phyloP scores from a whole-genome alignment of 257 asterid genomes.

The Rauvolfia tetraphylla region DNA sequence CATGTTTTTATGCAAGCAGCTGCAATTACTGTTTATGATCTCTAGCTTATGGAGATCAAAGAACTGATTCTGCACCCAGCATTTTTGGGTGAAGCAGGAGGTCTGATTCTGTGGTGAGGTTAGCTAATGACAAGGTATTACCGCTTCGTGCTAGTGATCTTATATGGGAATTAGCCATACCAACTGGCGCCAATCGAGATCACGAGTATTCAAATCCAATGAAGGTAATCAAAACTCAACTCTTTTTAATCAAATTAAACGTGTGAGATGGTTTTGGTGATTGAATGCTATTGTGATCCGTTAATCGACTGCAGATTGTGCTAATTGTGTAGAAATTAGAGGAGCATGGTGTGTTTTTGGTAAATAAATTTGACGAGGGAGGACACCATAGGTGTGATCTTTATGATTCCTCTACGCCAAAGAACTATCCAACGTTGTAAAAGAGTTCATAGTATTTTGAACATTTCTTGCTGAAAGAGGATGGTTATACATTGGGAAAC shows the following conservation, averaged over 20 bases:
- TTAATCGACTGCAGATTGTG: conserved; percentile 37
- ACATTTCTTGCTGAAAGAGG: neutral
- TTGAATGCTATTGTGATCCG: conserved; percentile 44
- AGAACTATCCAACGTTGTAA: neutral
- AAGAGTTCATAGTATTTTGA: neutral
- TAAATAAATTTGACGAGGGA: conserved; percentile 25
- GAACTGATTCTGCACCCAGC: conserved; percentile 51
- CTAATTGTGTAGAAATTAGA: conserved; percentile 23
- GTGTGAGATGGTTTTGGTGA: conserved; percentile 20
- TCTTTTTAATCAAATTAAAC: conserved; percentile 17
- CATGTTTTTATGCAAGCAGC: conserved; percentile 36
- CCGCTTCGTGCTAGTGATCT: conserved; percentile 21
- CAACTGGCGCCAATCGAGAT: conserved; percentile 42
- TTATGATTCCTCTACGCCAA: neutral
- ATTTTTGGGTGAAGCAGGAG: conserved; percentile 50
- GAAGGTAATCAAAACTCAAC: conserved; percentile 7
- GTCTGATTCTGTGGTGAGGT: conserved; percentile 38
- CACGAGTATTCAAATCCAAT: conserved; percentile 41
- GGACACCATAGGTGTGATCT: conserved; percentile 34
- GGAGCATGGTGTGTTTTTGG: conserved; percentile 31
- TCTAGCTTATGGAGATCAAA: conserved; percentile 33
- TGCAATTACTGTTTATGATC: conserved; percentile 9
- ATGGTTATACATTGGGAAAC: too few species aligned
- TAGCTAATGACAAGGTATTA: conserved; percentile 15
- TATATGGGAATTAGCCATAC: conserved; percentile 42